These are phyloP conservation scores for Geotrichum candidum DNA, from an alignment of 1,139 yeast genomes.

Conservation along the genomic window DNA sequence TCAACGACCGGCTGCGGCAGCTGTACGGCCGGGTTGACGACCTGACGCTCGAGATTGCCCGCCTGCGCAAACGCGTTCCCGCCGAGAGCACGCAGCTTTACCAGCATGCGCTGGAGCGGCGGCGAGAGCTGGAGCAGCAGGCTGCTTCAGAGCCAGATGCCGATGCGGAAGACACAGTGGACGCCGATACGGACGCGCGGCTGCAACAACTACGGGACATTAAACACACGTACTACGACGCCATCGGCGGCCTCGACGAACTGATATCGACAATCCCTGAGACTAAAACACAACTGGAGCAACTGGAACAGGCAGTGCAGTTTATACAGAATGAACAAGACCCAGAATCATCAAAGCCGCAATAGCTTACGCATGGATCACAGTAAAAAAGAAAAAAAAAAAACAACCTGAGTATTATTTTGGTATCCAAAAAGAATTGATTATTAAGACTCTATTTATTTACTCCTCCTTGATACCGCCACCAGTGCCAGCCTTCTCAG, in stretches of 20 bases:
- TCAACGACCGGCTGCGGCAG: slow-evolving; percentile 46
- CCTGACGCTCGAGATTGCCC: slow-evolving; percentile 46
- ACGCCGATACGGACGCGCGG: slow-evolving; percentile 15
- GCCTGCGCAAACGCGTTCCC: slow-evolving; percentile 46
- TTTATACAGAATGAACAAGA: slow-evolving; percentile 10
- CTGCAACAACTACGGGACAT: slow-evolving; percentile 9
- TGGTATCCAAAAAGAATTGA: not conserved
- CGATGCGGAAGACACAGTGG: slow-evolving; percentile 2
- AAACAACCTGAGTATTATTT: not conserved
- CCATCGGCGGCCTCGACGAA: slow-evolving; percentile 8
- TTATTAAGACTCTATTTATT: slow-evolving; percentile 16
- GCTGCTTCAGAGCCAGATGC: slow-evolving; percentile 1
- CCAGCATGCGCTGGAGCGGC: slow-evolving; percentile 18
- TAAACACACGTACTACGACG: slow-evolving; percentile 7
- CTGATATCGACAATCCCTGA: slow-evolving; percentile 22
- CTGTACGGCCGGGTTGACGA: slow-evolving; percentile 48
- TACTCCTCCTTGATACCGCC: slow-evolving; percentile 82
- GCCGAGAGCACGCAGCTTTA: slow-evolving; percentile 23
- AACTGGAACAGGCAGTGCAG: slow-evolving; percentile 20
- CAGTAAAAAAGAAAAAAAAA: not conserved
- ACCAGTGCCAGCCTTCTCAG: slow-evolving; percentile 82
- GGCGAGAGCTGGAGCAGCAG: slow-evolving; percentile 15
- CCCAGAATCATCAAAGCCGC: not conserved
- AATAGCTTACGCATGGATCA: not conserved
- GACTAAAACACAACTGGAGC: slow-evolving; percentile 20